phyloP scores from a whole-genome alignment of 2,329 filamentous ascomycete genomes.

The Scedosporium aurantiacum region DNA sequence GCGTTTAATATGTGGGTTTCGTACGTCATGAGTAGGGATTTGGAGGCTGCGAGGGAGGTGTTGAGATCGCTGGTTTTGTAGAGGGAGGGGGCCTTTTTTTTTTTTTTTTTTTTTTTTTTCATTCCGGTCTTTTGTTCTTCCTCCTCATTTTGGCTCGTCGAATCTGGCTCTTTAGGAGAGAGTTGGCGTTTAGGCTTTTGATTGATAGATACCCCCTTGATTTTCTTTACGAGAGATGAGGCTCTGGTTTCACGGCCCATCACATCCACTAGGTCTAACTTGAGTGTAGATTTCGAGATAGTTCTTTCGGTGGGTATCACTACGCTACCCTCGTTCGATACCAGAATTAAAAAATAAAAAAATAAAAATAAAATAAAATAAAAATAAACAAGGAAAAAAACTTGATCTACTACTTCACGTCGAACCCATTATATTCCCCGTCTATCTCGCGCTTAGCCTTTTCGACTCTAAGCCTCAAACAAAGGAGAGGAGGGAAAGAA shows the following conservation, averaged over 20 bases:
- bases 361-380: no score
- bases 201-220: neutral
- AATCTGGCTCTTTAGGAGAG: no score
- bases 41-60: conserved; percentile 4
- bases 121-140: neutral
- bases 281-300: no score
- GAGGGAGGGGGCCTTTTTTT: neutral
- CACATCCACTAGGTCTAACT: neutral
- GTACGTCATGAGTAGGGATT: conserved; percentile 6
- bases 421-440: neutral
- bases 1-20: conserved; percentile 5
- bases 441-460: neutral
- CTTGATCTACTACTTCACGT: no score
- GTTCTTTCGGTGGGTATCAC: no score
- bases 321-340: no score
- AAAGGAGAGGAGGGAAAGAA: neutral
- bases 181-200: neutral
- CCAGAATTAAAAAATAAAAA: no score
- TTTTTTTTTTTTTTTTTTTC: neutral
- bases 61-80: conserved; percentile 1
- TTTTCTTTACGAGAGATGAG: neutral
- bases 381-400: no score
- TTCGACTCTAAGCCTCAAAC: neutral
- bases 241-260: neutral
- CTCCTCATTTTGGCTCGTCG: neutral